Conservation (phyloP, 495 filamentous ascomycete genomes). For the Mytilinidion resinicola region DNA sequence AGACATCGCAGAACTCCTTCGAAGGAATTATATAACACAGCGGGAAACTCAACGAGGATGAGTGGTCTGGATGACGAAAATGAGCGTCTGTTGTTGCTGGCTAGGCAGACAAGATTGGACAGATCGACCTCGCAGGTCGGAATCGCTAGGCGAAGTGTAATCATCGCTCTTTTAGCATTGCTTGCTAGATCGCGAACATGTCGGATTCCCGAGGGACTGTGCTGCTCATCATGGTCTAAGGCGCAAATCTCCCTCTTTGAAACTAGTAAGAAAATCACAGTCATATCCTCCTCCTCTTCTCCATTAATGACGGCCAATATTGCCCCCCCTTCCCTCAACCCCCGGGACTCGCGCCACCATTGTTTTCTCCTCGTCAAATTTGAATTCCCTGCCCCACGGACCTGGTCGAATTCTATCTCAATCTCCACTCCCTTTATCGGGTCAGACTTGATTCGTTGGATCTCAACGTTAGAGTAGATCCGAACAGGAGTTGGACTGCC, state of each 20-base stretch:
- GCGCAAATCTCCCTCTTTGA: background rate
- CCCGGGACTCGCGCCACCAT: background rate
- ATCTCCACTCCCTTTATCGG: background rate
- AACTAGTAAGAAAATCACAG: background rate
- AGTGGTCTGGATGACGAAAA: conserved; percentile 25
- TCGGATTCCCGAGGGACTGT: too few relatives aligned
- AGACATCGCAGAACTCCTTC: conserved; percentile 55
- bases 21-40: conserved; percentile 60
- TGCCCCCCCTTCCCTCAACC: background rate
- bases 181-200: background rate
- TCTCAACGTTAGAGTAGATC: background rate
- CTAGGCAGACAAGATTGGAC: background rate
- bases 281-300: too few relatives aligned
- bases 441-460: background rate
- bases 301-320: too few relatives aligned
- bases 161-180: background rate
- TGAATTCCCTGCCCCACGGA: background rate
- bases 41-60: conserved; percentile 65
- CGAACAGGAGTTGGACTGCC: background rate
- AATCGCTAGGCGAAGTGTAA: background rate
- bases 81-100: background rate
- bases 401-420: background rate
- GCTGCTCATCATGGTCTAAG: background rate
- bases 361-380: background rate
- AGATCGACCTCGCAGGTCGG: background rate